A percentile compares a stretch with the other conserved stretches of the same genome.
Evolutionary conservation across 805 yeast genomes (phyloP).

Genomic region (Candida parachauliodes): DNA sequence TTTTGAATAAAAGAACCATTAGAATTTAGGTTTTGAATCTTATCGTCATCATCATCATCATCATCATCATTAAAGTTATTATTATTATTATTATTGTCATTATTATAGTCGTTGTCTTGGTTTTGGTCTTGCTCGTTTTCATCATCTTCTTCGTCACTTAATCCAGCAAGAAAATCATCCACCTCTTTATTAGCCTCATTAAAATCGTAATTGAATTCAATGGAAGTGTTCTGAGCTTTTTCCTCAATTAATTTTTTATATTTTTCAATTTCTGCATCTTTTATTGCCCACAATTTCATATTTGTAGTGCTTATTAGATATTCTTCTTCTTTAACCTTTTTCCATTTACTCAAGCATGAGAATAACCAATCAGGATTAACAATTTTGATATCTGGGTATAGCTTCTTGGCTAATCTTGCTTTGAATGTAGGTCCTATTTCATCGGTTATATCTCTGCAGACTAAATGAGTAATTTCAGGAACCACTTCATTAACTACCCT

Average conservation of each 20-base stretch:
- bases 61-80: conserved; percentile 29
- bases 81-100: conserved; percentile 31
- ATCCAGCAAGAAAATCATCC: conserved; percentile 46
- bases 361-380: conserved; percentile 93
- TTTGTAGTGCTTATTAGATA: conserved; percentile 53
- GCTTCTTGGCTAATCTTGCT: conserved; percentile 71
- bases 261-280: conserved; percentile 43
- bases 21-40: conserved; percentile 12
- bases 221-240: conserved; percentile 7
- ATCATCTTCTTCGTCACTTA: conserved; percentile 36
- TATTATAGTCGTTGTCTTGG: conserved; percentile 16
- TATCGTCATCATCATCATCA: conserved; percentile 22
- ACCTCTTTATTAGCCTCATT: conserved; percentile 44
- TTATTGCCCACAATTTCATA: conserved; percentile 40
- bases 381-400: conserved; percentile 62
- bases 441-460: conserved; percentile 60
- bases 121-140: conserved; percentile 20
- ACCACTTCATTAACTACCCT: conserved; percentile 67
- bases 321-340: conserved; percentile 56
- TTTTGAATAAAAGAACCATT: conserved; percentile 23
- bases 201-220: conserved; percentile 22
- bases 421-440: conserved; percentile 60
- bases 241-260: conserved; percentile 27
- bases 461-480: conserved; percentile 79
- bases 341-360: conserved; percentile 80